Base-by-base conservation (phyloP, 2,329 filamentous ascomycete species). In the Pseudogymnoascus sp. region DNA sequence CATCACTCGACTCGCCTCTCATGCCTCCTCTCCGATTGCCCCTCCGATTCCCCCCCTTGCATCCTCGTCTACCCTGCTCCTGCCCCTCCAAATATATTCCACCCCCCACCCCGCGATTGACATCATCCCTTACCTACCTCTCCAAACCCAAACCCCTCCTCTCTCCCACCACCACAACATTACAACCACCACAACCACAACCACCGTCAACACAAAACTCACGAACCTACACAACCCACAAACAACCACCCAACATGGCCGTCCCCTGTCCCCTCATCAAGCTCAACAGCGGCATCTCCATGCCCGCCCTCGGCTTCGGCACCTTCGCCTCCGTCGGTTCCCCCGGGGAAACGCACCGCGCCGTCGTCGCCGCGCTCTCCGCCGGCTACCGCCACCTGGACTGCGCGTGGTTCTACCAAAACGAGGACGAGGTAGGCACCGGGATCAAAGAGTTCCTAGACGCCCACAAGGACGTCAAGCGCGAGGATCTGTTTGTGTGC, bases 401-500 rank as follows among this genome's bases (percentile, higher is more conserved):
- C 77, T 84, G 85, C 69, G 87, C 89, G 3, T 90, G 88, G 80
- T 89, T 86, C 78, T 92, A 92, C 77, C 85, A 81, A 70, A 92
- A 96, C 75, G 92, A 96, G 77, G 83, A 88, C 51, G 90, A 93
- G 75, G 90, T 96, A 19, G 92, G 92, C 67, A 78, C 87, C 72
- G 91, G 89, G 10, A 82, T 96, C 62, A 84, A 85, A 73, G 86
- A 89, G 65, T 90, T 89, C 31, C 86, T 95, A 68, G 80, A 79
- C 25, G 63, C 60, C 19, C 70, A 71, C 61, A 78, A 85, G 4
- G 88, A 88, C 21, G 80, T 84, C 66, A 89, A 88, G 81, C 84
- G 91, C 66, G 84, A 89, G 74, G 90, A 96, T 65, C 78, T 96
- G 67, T 96, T 95, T 77, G 85, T 96, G 65, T 90, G 90, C 63